Evolutionary conservation across 2,329 filamentous ascomycete genomes (phyloP).

Genomic region (Canariomyces notabilis): DNA sequence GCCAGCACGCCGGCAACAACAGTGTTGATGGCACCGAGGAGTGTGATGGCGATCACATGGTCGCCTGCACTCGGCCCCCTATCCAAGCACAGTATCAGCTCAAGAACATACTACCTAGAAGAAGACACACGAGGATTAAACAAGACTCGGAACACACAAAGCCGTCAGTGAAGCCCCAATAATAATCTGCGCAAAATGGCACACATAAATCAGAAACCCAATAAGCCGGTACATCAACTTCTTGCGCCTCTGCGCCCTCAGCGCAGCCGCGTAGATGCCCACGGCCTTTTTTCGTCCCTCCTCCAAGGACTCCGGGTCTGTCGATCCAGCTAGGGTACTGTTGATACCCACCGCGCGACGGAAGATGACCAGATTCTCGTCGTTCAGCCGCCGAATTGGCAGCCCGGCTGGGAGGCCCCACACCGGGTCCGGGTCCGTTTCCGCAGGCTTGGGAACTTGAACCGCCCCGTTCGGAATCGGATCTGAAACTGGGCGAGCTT

Average conservation of each 20-base stretch:
- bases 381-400: conserved; percentile 30
- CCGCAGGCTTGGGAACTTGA: neutral
- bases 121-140: neutral
- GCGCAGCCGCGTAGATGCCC: conserved; percentile 39
- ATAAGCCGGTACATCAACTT: conserved; percentile 32
- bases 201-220: conserved; percentile 36
- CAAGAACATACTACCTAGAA: neutral
- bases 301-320: conserved; percentile 29
- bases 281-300: conserved; percentile 31
- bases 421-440: conserved; percentile 27
- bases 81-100: neutral
- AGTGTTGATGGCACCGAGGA: conserved; percentile 59
- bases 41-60: conserved; percentile 48
- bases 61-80: conserved; percentile 41
- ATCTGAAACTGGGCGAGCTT: neutral
- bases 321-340: conserved; percentile 21
- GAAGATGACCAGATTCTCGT: conserved; percentile 40
- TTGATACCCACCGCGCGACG: conserved; percentile 42
- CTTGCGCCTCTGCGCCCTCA: conserved; percentile 31
- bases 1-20: conserved; percentile 58
- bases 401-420: conserved; percentile 37
- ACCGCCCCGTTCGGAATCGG: no score
- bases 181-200: conserved; percentile 42
- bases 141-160: conserved; percentile 25
- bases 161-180: conserved; percentile 44